Base-by-base conservation (phyloP, 495 filamentous ascomycete genomes). In the Xylaria flabelliformis region DNA sequence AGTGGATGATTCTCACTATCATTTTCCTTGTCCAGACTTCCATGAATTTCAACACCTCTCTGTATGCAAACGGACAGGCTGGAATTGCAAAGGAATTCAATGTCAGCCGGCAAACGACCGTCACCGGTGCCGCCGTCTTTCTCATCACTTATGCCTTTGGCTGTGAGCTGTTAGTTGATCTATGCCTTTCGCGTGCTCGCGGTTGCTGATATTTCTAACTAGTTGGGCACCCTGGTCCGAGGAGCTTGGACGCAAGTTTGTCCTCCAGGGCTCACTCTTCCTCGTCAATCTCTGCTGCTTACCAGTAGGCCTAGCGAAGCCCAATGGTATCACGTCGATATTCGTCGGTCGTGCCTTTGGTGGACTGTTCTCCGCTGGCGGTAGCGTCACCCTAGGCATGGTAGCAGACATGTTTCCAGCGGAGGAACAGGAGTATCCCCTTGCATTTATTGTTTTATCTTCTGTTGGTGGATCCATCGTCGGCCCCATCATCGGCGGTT, bases 31-130 rank as follows among this genome's bases (percentile, higher is more conserved):
- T 95, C 0, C 92, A 94, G 74, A 88, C 90, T 55, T 94, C 92
- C 5, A 95, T 95, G 92, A 95, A 95, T 80, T 90, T 94, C 82
- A 94, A 94, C 81, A 90, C 90, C 6, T 89, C 88, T 48, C 84
- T 93, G 9, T 94, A 93, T 77, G 84, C 89, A 26, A 92, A 92
- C 72, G 91, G 85, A 6, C 81, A 93, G 17, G 74, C 73, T 3
- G 88, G 88, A 2, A 87, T 95, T 64, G 83, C 86, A 0, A 78
- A 88, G 55, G 81, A 91, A 51, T 93, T 92, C 74, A 67, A 82
- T 24, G 88, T 94, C 73, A 90, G 87, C 73, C 80, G 80, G 26
- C 90, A 92, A 77, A 85, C 86, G 0, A 91, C 90, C 0, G 86
- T 91, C 13, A 84, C 87, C 17, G 91, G 91, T 13, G 88, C 91